Base-by-base conservation (phyloP, 2,329 filamentous ascomycete genomes). In the Trichoderma polysporum region DNA sequence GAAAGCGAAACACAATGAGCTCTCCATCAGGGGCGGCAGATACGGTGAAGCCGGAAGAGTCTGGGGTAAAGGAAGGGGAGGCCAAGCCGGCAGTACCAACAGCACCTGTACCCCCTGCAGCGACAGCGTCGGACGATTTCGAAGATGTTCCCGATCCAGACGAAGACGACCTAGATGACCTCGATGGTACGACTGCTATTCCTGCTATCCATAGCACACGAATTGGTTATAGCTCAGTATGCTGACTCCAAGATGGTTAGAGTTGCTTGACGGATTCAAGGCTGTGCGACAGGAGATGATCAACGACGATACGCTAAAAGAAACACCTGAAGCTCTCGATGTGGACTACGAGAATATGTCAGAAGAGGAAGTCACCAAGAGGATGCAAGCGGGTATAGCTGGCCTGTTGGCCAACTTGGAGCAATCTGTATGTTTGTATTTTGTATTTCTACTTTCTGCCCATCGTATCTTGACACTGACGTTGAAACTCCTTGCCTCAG, bases 381-480 rank as follows among this genome's bases (percentile, higher is more conserved):
- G 97, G 76, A 81, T 98, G n/a, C 91, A 97, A 77, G 90, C 89
- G 10, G 92, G 93, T 66, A 97, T 98, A 93, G 91, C 91, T 25
- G 89, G 90, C 70, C 80, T 97, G 62, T 86, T 97, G 71, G 88
- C 88, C 22, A 90, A 91, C 67, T 81, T 93, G 50, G 89, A 90
- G 61, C 83, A 82, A 68, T 85, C 85, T 66, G 86, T 86, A 79
- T 71, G 83, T 52, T 25, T 4, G 9, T 10, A 31, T 8, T 13
- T 13, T 31, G 9, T 10, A 31, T 8, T 13, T 13, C 25, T 66
- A 10, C 52, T 52, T 2, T 31, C 7, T 19, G 27, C 27, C 19
- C n/a, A 10, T 2, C 6, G 9, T 41, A 33, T 31, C 22, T 3
- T 9, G 29, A n/a, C 39, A 35, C 45, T 49, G 27, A 45, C 52